phyloP scores from a whole-genome alignment of 2,329 filamentous ascomycete species.

The Escovopsis weberi region DNA sequence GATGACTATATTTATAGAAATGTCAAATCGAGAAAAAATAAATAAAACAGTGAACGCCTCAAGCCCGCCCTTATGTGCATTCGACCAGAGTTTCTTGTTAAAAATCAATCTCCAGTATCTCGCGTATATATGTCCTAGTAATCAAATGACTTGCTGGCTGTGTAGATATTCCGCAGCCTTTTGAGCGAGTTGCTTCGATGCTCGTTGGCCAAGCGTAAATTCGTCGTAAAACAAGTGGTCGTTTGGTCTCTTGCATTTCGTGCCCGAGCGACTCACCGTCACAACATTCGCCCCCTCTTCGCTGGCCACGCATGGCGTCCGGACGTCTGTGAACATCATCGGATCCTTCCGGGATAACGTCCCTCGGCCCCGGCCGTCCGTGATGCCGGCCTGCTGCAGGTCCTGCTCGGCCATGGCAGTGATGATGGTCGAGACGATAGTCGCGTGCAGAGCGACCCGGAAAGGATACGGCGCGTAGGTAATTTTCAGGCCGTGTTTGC shows the following conservation, averaged over 20 bases:
- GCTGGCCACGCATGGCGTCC: constrained; percentile 25
- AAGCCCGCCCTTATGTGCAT: neutral
- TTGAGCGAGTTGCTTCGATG: constrained; percentile 10
- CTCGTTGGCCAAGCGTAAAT: constrained; percentile 28
- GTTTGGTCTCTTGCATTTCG: constrained; percentile 26
- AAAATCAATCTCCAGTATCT: too few relatives aligned
- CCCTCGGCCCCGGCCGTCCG: constrained; percentile 30
- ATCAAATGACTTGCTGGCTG: constrained; percentile 1
- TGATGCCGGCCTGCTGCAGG: constrained; percentile 26
- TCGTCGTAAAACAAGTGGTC: constrained; percentile 38
- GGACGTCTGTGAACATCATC: constrained; percentile 27
- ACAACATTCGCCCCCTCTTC: constrained; percentile 9
- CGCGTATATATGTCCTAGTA: too few relatives aligned
- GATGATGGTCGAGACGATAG: constrained; percentile 25
- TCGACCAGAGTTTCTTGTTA: too few relatives aligned
- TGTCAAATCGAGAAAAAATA: neutral
- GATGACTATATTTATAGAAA: too few relatives aligned
- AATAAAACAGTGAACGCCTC: neutral
- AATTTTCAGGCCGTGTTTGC: constrained; percentile 6
- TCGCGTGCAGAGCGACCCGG: constrained; percentile 28
- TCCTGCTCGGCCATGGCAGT: constrained; percentile 34
- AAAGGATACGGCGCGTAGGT: constrained; percentile 20
- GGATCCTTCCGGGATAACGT: constrained; percentile 15
- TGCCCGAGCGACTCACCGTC: constrained; percentile 2
- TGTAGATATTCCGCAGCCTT: constrained; percentile 1